Evolutionary conservation across 2,329 filamentous ascomycete species (phyloP), one percentile per base, ranked within the genome.

Genomic region (Hymenoscyphus repandus): DNA sequence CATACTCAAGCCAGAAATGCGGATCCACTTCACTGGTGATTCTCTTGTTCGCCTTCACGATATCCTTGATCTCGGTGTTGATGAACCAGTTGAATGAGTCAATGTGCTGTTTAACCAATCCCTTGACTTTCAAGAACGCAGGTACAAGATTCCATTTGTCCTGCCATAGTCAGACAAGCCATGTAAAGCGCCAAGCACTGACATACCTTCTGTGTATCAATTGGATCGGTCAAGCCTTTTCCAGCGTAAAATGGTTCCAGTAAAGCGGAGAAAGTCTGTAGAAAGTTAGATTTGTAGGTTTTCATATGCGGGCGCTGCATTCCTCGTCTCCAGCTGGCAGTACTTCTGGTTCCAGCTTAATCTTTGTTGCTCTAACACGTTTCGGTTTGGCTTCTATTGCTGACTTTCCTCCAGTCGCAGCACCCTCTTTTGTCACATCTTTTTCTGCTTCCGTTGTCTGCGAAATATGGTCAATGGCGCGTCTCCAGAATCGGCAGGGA

Each of bases 51-150:
- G 92, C 88, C 66, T 89, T 85, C 59, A 99, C 86, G 61, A 99
- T 99, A 63, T 96, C 91, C 72, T 96, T 96, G 68, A 99, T 84
- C 67, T 97, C 91, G 50, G 95, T 87, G 62, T 99, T 90, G 59
- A 96, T 87, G 63, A 99, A 97, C 72, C 93, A 96, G 72, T 99
- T 96, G 77, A 95, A 99, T 20, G 93, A 97, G 73, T 99, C 95
- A 41, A 64, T 78, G 58, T 76, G 80, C 75, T 97, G 92, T 70
- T 96, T 96, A 47, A 96, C 91, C 51, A 96, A 76, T 51, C 91
- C 80, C 71, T 99, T 99, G 63, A 96, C 91, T 70, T 96, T 96
- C 52, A 99, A 74, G 69, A 99, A 99, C n/a, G 93, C 93, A 0
- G 93, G 95, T 27, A 99, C 73, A 38, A 99, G 77, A 68, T 97